Evolutionary conservation across 495 filamentous ascomycete genomes (phyloP).

Genomic region (Penicillium chermesinum): DNA sequence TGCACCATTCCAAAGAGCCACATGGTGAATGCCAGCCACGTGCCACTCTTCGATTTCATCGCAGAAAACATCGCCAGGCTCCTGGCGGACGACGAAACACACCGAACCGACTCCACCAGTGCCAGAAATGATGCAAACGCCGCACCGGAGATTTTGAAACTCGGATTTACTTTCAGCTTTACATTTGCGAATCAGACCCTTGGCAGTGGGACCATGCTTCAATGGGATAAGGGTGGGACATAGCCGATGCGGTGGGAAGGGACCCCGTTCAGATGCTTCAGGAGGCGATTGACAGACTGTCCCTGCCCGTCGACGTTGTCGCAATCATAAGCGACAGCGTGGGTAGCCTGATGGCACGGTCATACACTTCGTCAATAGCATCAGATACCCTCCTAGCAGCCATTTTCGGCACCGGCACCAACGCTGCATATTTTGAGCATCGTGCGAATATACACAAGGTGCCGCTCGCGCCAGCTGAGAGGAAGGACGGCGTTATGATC

Average conservation of each 20-base stretch:
- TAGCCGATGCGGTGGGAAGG: constrained; percentile 15
- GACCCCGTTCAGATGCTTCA: constrained; percentile 20
- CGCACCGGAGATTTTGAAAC: constrained; percentile 2
- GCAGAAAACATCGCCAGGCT: constrained; percentile 13
- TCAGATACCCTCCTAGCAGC: constrained; percentile 7
- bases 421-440: constrained; percentile 33
- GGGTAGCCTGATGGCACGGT: constrained; percentile 16
- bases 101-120: background rate
- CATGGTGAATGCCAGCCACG: constrained; percentile 15
- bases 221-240: constrained; percentile 25
- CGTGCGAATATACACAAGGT: constrained; percentile 11
- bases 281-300: constrained; percentile 14
- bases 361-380: constrained; percentile 13
- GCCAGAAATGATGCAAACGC: background rate
- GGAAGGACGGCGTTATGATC: constrained; percentile 14
- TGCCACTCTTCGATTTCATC: constrained; percentile 21
- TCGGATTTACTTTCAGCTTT: constrained; percentile 24
- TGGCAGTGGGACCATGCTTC: constrained; percentile 12
- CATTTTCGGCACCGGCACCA: constrained; percentile 36
- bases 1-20: constrained; percentile 8
- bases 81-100: background rate
- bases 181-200: constrained; percentile 17
- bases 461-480: background rate
- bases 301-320: constrained; percentile 13
- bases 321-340: constrained; percentile 20